Percentiles rank a stretch among this genome's conserved stretches.
These are phyloP conservation scores for Cryptosporidium baileyi DNA, from an alignment of 169 alveolate species.

Conservation along the genomic window DNA sequence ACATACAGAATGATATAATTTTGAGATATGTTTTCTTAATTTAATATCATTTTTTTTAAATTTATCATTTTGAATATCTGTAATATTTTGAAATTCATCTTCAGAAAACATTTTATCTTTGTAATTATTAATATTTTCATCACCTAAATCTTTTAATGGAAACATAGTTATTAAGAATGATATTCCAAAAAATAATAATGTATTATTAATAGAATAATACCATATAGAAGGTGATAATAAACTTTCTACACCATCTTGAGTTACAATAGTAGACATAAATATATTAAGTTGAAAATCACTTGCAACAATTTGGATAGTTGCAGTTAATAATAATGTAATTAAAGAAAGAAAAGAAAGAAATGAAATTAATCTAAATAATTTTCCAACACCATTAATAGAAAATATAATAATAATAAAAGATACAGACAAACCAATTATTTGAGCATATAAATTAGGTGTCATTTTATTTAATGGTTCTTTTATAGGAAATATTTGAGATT, in stretches of 20 bases:
- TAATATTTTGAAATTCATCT: neutral
- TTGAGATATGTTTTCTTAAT: too few relatives aligned
- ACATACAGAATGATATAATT: too few relatives aligned
- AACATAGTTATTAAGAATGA: slow-evolving; percentile 58
- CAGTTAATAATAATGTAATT: slow-evolving; percentile 17
- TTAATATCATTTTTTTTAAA: too few relatives aligned
- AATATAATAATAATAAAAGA: slow-evolving; percentile 7
- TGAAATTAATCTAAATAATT: slow-evolving; percentile 1
- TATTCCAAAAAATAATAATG: slow-evolving; percentile 47
- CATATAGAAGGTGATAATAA: slow-evolving; percentile 57
- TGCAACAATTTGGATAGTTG: slow-evolving; percentile 57
- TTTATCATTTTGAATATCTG: too few relatives aligned
- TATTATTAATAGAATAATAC: slow-evolving; percentile 53
- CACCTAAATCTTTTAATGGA: neutral
- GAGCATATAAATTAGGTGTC: slow-evolving; percentile 6
- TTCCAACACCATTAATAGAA: slow-evolving; percentile 36
- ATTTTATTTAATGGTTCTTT: neutral
- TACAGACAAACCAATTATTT: slow-evolving; percentile 9
- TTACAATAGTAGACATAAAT: slow-evolving; percentile 17
- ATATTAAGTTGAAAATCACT: slow-evolving; percentile 40
- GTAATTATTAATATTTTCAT: neutral
- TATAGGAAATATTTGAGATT: slow-evolving; percentile 5
- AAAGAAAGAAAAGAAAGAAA: slow-evolving; percentile 46
- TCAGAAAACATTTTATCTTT: neutral
- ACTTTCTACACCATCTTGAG: slow-evolving; percentile 35